Evolutionary conservation across 2,329 filamentous ascomycete species (phyloP), one percentile per base, ranked within the genome.

Genomic region (Dichotomopilus funicola): DNA sequence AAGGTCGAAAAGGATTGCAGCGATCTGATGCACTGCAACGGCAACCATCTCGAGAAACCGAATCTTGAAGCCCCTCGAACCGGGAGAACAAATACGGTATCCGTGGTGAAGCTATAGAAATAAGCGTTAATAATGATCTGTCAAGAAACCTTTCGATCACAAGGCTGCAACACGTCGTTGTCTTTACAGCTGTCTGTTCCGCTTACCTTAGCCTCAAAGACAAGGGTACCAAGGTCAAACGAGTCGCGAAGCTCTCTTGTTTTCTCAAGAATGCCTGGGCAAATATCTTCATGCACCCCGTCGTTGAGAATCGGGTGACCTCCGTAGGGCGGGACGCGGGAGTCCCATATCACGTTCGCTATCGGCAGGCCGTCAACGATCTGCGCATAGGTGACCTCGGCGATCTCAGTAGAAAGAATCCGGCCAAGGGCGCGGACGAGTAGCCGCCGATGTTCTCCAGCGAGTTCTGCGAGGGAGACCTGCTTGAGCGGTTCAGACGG

Each of bases 41-140:
- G 60, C 60, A 27, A 62, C 53, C n/a, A 65, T 47, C 50, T 63
- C 61, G 7, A 65, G 56, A 6, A 65, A 48, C n/a, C 61, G 54
- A n/a, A 49, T 62, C 6, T 57, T 54, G 49, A 62, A 64, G 1
- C 44, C 33, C 27, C 55, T 58, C 12, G 59, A 53, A 2, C 55
- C 57, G 1, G 46, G 55, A 5, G 55, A 37, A 2, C 60, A 56
- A 37, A 27, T n/a, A 44, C 54, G 53, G 49, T 55, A 64, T 4
- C 38, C 55, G 5, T 55, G 31, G 9, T 61, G 43, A 1, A 51
- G 48, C 47, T 55, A 33, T 40, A 10, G 9, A 3, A 7, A 27
- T 10, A 33, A 5, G 5, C 11, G n/a, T 8, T n/a, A 5, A n/a
- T 34, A 27, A 33, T 11, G 36, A 42, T 6, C 19, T 2, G 2